Evolutionary conservation across 2,329 filamentous ascomycete genomes (phyloP).

Genomic region (Cytospora schulzeri): DNA sequence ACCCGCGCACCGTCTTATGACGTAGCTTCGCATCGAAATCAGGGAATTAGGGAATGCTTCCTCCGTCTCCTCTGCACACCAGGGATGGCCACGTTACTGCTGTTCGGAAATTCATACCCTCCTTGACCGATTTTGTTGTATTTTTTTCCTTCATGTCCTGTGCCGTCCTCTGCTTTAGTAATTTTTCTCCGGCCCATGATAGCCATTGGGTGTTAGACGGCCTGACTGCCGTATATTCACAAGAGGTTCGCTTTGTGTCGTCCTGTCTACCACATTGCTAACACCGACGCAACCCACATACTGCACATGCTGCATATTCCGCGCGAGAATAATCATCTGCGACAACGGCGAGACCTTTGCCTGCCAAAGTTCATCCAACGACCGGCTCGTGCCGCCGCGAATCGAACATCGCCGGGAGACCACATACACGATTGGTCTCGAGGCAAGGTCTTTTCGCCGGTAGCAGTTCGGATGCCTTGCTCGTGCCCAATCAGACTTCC

Average conservation of each 20-base stretch:
- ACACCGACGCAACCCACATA: constrained; percentile 4
- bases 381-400: constrained; percentile 10
- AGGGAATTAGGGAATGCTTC: constrained; percentile 21
- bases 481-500: background rate
- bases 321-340: background rate
- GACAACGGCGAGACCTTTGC: background rate
- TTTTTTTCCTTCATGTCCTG: background rate
- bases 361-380: constrained; percentile 2
- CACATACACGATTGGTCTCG: background rate
- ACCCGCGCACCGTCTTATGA: constrained; percentile 22
- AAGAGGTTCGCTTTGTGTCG: background rate
- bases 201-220: background rate
- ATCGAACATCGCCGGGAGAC: background rate
- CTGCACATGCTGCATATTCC: background rate
- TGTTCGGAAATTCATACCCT: constrained; percentile 6
- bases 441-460: background rate
- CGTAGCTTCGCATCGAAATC: constrained; percentile 16
- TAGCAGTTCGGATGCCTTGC: constrained; percentile 15
- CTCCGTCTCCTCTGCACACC: constrained; percentile 11
- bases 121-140: background rate
- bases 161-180: background rate
- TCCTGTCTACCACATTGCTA: background rate
- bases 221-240: background rate
- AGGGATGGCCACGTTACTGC: constrained; percentile 6
- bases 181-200: background rate